Conservation (phyloP, 495 filamentous ascomycete species). For the Hypomontagnella submonticulosa region DNA sequence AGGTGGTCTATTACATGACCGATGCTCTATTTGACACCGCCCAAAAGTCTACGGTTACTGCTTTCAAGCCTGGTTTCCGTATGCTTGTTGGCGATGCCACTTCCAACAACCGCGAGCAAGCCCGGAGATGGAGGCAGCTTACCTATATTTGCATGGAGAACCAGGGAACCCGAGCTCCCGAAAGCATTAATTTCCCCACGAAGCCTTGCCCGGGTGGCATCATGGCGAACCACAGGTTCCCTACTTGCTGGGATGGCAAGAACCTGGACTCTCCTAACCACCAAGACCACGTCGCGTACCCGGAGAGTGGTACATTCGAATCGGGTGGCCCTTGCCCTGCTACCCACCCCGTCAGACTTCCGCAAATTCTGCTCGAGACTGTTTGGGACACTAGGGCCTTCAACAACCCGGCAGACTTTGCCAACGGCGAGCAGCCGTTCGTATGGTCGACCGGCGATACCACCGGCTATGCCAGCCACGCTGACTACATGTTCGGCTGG, state of each 20-base stretch:
- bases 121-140: constrained; percentile 51
- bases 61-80: constrained; percentile 61
- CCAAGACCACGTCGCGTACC: constrained; percentile 54
- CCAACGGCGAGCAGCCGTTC: constrained; percentile 56
- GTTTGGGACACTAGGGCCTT: constrained; percentile 51
- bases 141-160: constrained; percentile 53
- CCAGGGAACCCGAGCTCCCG: constrained; percentile 38
- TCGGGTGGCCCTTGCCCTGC: constrained; percentile 51
- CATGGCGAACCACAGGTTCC: constrained; percentile 52
- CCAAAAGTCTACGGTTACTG: constrained; percentile 57
- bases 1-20: constrained; percentile 63
- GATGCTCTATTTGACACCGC: constrained; percentile 59
- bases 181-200: constrained; percentile 37
- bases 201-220: constrained; percentile 52
- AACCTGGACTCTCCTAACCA: constrained; percentile 55
- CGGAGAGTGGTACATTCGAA: constrained; percentile 52
- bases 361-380: constrained; percentile 53
- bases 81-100: constrained; percentile 55
- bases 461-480: constrained; percentile 48
- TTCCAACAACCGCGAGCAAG: constrained; percentile 47
- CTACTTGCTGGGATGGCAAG: constrained; percentile 50
- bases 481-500: constrained; percentile 51
- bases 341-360: constrained; percentile 43
- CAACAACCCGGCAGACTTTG: constrained; percentile 54
- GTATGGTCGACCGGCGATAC: constrained; percentile 58